Conservation (phyloP, 768 basidiomycete genomes). For the Paxillus rubicundulus region DNA sequence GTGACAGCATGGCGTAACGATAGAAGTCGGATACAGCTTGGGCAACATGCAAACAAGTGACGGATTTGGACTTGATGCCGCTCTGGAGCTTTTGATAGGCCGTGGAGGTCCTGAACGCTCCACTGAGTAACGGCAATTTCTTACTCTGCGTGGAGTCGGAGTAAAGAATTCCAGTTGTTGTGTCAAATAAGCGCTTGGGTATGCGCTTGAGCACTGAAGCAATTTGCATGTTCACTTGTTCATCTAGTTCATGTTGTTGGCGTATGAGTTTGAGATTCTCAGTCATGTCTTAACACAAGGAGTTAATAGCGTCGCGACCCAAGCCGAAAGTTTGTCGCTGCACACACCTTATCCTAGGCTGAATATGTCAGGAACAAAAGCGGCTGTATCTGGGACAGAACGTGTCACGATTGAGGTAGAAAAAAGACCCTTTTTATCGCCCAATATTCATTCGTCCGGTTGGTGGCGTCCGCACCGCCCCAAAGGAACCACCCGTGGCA, state of each 20-base stretch:
- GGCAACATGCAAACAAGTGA: not conserved
- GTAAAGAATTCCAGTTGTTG: not conserved
- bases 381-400: no score
- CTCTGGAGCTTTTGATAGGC: not conserved
- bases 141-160: not conserved
- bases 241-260: not conserved
- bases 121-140: not conserved
- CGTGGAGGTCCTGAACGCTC: not conserved
- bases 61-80: not conserved
- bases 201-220: not conserved
- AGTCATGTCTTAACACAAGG: not conserved
- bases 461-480: no score
- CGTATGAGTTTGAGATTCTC: not conserved
- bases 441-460: no score
- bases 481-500: no score
- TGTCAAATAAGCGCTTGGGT: not conserved
- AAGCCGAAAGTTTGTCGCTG: not conserved
- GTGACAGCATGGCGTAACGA: constrained; percentile 1
- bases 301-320: not conserved
- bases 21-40: not conserved
- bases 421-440: no score
- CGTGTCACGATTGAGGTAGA: no score
- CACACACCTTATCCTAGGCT: no score
- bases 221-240: not conserved
- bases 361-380: no score